Percentiles rank a stretch among this genome's conserved stretches.
Evolutionary conservation across 345 rosid genomes (phyloP).

Genomic region (Brassica carinata): DNA sequence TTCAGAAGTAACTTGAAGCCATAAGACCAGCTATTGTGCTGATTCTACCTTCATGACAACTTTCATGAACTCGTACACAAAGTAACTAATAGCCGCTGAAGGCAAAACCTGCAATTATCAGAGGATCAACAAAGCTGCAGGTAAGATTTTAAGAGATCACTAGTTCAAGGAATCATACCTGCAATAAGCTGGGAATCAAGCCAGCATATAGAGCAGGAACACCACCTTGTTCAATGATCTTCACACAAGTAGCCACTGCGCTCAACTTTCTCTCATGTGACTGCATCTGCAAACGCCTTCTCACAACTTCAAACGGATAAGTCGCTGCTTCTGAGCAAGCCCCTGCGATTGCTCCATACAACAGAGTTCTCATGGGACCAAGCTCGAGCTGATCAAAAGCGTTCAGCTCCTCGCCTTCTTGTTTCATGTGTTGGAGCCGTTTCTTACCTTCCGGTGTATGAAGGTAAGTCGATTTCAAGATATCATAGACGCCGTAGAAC

Average conservation of each 20-base stretch:
- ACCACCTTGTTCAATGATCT: constrained; percentile 69
- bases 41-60: constrained; percentile 73
- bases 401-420: constrained; percentile 55
- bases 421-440: constrained; percentile 61
- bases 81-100: constrained; percentile 81
- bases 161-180: constrained; percentile 40
- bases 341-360: constrained; percentile 74
- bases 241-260: constrained; percentile 57
- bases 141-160: not conserved
- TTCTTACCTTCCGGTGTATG: constrained; percentile 64
- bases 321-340: constrained; percentile 83
- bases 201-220: constrained; percentile 72
- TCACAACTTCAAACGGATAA: constrained; percentile 77
- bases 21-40: constrained; percentile 30
- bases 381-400: constrained; percentile 77
- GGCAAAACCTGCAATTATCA: constrained; percentile 71
- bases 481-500: constrained; percentile 72
- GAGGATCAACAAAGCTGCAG: constrained; percentile 13
- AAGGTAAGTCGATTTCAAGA: constrained; percentile 63
- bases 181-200: constrained; percentile 73
- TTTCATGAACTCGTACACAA: constrained; percentile 87
- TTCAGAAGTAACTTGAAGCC: constrained; percentile 15
- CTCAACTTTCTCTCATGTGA: constrained; percentile 60
- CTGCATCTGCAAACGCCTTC: constrained; percentile 74
- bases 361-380: constrained; percentile 67